Conservation (phyloP, 176 grass and related monocot species). For the Bothriochloa decipiens region DNA sequence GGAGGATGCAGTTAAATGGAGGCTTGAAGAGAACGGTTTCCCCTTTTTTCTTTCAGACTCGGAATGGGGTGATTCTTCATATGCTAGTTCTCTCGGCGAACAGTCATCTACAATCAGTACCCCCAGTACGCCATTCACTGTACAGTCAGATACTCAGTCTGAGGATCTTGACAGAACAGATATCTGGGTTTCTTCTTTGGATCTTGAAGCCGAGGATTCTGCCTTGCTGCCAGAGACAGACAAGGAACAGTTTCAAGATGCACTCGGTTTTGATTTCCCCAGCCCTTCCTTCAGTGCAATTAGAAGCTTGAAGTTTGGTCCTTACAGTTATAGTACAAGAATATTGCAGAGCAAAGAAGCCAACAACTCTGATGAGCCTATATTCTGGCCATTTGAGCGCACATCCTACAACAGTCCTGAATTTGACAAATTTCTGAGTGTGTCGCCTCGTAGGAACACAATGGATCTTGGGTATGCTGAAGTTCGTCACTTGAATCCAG, state of each 20-base stretch:
- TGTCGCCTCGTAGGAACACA: slow-evolving; percentile 47
- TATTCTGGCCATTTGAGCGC: slow-evolving; percentile 62
- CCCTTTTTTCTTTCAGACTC: slow-evolving; percentile 25
- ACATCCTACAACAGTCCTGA: slow-evolving; percentile 42
- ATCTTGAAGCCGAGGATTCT: slow-evolving; percentile 52
- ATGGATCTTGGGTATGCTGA: not conserved
- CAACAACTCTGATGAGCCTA: slow-evolving; percentile 37
- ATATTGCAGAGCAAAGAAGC: slow-evolving; percentile 1
- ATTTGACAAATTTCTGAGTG: slow-evolving; percentile 43
- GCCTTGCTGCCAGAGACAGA: slow-evolving; percentile 43
- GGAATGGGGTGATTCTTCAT: slow-evolving; percentile 39
- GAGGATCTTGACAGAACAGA: slow-evolving; percentile 53
- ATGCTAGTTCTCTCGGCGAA: slow-evolving; percentile 24
- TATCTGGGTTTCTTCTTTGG: slow-evolving; percentile 58
- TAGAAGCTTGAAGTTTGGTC: slow-evolving; percentile 28
- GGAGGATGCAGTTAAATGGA: slow-evolving; percentile 20
- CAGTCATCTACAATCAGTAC: slow-evolving; percentile 36
- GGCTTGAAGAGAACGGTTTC: slow-evolving; percentile 22
- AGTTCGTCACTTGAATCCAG: slow-evolving; percentile 37
- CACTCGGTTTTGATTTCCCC: slow-evolving; percentile 42
- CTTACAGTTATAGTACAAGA: slow-evolving; percentile 10
- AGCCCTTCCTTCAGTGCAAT: slow-evolving; percentile 53
- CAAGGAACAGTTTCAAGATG: slow-evolving; percentile 36
- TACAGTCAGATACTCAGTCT: slow-evolving; percentile 31
- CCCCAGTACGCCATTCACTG: slow-evolving; percentile 29